Conservation (phyloP, 2,329 filamentous ascomycete species). For the Clarireedia homoeocarpa region DNA sequence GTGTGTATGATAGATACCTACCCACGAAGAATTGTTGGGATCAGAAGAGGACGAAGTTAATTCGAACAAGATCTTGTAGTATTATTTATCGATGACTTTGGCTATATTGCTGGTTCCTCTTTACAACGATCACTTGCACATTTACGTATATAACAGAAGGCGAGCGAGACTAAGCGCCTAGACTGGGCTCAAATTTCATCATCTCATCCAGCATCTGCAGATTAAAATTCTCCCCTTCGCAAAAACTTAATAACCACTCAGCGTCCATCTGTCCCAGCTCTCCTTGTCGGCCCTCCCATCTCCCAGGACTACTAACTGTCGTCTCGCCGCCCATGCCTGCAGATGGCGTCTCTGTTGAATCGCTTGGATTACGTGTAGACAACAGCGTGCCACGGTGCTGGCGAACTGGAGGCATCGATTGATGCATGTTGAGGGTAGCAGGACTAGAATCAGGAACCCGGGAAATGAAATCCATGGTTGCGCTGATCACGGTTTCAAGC, state of each 20-base stretch:
- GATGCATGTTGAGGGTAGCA: no score
- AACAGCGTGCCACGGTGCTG: no score
- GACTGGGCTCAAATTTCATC: slow-evolving; percentile 21
- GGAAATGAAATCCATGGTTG: slow-evolving; percentile 32
- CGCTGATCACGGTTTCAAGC: slow-evolving; percentile 35
- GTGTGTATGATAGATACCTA: background rate
- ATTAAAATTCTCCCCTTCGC: slow-evolving; percentile 19
- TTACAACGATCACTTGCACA: no score
- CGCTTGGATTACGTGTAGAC: no score
- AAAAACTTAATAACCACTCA: slow-evolving; percentile 21
- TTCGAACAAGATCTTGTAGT: no score
- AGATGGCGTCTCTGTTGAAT: background rate
- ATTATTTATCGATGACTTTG: no score
- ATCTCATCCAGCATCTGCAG: slow-evolving; percentile 20
- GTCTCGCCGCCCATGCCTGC: slow-evolving; percentile 1
- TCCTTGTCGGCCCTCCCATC: slow-evolving; percentile 20
- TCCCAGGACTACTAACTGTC: slow-evolving; percentile 8
- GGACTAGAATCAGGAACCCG: slow-evolving; percentile 2
- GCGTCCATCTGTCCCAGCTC: slow-evolving; percentile 24
- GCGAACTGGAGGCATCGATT: no score
- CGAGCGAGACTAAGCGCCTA: slow-evolving; percentile 11
- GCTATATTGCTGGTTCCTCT: no score
- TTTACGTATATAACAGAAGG: no score
- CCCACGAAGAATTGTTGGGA: background rate
- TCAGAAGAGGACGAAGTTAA: background rate